Conservation (phyloP, 2,329 filamentous ascomycete genomes). For the Teratosphaeria pseudoeucalypti region DNA sequence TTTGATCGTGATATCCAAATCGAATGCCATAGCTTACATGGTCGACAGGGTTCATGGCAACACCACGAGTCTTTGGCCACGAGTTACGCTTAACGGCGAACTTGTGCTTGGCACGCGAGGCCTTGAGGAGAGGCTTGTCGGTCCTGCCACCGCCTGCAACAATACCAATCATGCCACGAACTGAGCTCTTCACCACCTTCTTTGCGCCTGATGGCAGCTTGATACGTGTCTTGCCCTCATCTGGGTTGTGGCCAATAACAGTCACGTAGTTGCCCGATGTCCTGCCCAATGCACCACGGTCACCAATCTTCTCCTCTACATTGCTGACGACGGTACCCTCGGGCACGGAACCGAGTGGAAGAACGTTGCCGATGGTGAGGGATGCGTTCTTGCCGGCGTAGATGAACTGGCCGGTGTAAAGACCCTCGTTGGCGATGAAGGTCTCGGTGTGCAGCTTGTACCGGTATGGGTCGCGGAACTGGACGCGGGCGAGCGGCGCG, state of each 20-base stretch:
- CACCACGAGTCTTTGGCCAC: conserved; percentile 99
- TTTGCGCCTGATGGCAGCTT: conserved; percentile 98
- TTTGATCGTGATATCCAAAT: background rate
- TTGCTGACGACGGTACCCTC: conserved; percentile 99
- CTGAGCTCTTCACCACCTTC: conserved; percentile 89
- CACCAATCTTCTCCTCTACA: conserved; percentile 97
- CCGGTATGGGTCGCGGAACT: conserved; percentile 96
- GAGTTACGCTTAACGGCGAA: conserved; percentile 99
- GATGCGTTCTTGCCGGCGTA: conserved; percentile 99
- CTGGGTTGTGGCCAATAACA: conserved; percentile 92
- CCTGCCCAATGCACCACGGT: conserved; percentile 90
- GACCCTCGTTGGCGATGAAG: conserved; percentile 99
- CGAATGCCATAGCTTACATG: conserved; percentile 48
- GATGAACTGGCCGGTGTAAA: conserved; percentile 99
- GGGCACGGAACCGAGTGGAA: conserved; percentile 85
- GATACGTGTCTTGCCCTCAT: conserved; percentile 98
- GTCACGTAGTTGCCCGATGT: conserved; percentile 99
- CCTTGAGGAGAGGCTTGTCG: conserved; percentile 99
- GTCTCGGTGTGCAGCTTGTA: conserved; percentile 98
- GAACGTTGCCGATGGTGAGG: conserved; percentile 94
- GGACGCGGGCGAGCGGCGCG: conserved; percentile 91
- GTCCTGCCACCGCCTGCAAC: conserved; percentile 98
- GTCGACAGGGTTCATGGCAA: conserved; percentile 99
- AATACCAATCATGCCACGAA: conserved; percentile 98
- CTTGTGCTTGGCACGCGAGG: conserved; percentile 99